These are phyloP conservation scores for Gynostemma pentaphyllum DNA, from an alignment of 306 rosid genomes.

Conservation along the genomic window DNA sequence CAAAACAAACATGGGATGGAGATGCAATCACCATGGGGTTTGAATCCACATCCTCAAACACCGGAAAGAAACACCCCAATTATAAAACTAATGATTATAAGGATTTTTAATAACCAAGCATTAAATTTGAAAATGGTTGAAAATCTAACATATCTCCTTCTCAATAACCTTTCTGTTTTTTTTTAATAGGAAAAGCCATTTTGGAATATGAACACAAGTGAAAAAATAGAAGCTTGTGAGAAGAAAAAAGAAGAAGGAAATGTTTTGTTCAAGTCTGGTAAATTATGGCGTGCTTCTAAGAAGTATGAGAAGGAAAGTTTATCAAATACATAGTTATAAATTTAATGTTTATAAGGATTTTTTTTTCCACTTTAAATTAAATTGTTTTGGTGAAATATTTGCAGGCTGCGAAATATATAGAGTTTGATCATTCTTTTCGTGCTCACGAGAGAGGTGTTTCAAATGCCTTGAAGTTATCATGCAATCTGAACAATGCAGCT, in stretches of 20 bases:
- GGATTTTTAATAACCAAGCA: too few species aligned
- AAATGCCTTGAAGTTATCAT: slow-evolving; percentile 28
- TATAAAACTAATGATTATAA: too few species aligned
- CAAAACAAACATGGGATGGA: too few species aligned
- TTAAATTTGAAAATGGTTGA: too few species aligned
- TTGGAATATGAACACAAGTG: slow-evolving; percentile 47
- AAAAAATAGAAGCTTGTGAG: slow-evolving; percentile 56
- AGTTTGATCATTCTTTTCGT: slow-evolving; percentile 44
- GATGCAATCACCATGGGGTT: too few species aligned
- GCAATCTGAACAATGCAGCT: slow-evolving; percentile 53
- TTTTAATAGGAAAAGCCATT: slow-evolving; percentile 49
- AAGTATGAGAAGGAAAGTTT: slow-evolving; percentile 42
- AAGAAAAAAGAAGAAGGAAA: slow-evolving; percentile 50
- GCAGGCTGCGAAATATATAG: slow-evolving; percentile 42
- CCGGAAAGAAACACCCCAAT: too few species aligned
- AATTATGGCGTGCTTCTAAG: slow-evolving; percentile 30
- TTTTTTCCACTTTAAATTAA: not conserved
- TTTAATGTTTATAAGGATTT: too few species aligned
- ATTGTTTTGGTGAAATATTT: not conserved
- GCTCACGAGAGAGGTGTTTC: slow-evolving; percentile 33
- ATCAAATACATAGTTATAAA: too few species aligned
- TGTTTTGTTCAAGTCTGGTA: slow-evolving; percentile 35
- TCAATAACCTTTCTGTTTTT: not conserved
- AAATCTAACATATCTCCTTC: too few species aligned
- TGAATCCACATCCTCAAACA: too few species aligned